These are phyloP conservation scores for Sporothrix brunneoviolacea DNA, from an alignment of 2,329 filamentous ascomycete genomes.

Conservation along the genomic window DNA sequence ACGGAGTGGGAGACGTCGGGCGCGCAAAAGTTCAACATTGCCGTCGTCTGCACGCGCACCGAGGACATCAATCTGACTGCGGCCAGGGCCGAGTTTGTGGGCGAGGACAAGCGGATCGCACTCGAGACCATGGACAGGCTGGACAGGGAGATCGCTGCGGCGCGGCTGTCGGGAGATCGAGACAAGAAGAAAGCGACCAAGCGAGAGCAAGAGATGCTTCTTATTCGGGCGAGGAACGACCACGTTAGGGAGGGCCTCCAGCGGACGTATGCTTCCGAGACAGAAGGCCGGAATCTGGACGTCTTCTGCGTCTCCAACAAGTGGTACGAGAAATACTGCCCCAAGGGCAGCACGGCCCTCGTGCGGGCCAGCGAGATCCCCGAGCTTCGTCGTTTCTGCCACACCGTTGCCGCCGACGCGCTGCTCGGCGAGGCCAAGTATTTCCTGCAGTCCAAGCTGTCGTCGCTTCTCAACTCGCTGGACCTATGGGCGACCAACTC, in stretches of 20 bases:
- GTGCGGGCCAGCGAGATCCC: slow-evolving; percentile 27
- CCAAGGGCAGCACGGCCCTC: slow-evolving; percentile 23
- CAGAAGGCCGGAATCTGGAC: slow-evolving; percentile 20
- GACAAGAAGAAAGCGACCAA: slow-evolving; percentile 19
- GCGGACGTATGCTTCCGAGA: slow-evolving; percentile 22
- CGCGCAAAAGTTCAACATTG: slow-evolving; percentile 22
- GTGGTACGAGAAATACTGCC: slow-evolving; percentile 27
- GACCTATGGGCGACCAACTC: not conserved
- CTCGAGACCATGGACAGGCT: slow-evolving; percentile 19
- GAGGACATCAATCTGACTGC: slow-evolving; percentile 27
- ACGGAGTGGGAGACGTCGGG: slow-evolving; percentile 24
- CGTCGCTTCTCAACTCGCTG: not conserved
- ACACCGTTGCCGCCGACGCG: slow-evolving; percentile 27
- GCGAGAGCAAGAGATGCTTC: slow-evolving; percentile 14
- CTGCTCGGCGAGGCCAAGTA: slow-evolving; percentile 26
- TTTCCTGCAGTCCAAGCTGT: slow-evolving; percentile 19
- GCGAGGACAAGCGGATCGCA: slow-evolving; percentile 19
- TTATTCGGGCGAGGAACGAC: slow-evolving; percentile 26
- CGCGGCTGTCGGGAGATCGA: slow-evolving; percentile 19
- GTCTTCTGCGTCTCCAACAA: slow-evolving; percentile 32
- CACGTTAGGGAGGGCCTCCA: slow-evolving; percentile 25
- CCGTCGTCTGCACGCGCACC: slow-evolving; percentile 29
- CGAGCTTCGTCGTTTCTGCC: slow-evolving; percentile 28
- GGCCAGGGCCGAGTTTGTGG: slow-evolving; percentile 25
- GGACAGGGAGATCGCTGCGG: slow-evolving; percentile 23